phyloP scores from a whole-genome alignment of 2,329 filamentous ascomycete genomes.

The Cercospora brassicicola region DNA sequence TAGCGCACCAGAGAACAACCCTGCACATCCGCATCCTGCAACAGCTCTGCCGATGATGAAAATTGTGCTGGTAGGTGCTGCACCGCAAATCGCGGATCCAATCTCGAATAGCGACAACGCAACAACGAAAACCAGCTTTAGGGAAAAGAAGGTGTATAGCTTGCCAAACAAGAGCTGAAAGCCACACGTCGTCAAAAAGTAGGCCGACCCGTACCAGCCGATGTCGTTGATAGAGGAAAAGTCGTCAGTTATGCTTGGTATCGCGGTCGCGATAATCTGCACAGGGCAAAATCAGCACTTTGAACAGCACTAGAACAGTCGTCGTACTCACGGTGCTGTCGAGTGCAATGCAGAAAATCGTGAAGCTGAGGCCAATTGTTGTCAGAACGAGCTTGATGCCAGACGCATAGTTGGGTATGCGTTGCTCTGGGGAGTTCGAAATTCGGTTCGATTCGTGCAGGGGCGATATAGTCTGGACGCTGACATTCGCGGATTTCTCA shows the following conservation, averaged over 20 bases:
- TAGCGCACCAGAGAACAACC: slow-evolving; percentile 60
- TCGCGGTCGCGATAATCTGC: slow-evolving; percentile 48
- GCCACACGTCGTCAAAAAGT: slow-evolving; percentile 38
- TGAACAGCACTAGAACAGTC: not conserved
- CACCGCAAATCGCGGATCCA: slow-evolving; percentile 49
- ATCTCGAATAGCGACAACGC: slow-evolving; percentile 46
- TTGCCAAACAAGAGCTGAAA: slow-evolving; percentile 40
- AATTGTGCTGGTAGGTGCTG: slow-evolving; percentile 42
- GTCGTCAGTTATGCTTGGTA: slow-evolving; percentile 45
- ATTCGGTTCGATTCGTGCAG: not conserved
- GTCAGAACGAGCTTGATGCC: slow-evolving; percentile 38
- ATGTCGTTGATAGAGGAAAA: slow-evolving; percentile 41
- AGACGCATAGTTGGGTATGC: not conserved
- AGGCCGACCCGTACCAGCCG: slow-evolving; percentile 44
- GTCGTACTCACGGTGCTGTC: slow-evolving; percentile 4
- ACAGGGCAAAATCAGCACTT: not conserved
- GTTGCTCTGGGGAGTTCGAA: not conserved
- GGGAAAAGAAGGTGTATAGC: slow-evolving; percentile 27
- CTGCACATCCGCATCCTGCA: slow-evolving; percentile 62
- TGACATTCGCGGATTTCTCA: not conserved
- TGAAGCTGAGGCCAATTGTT: slow-evolving; percentile 38
- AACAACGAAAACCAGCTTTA: slow-evolving; percentile 40
- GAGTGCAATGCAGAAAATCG: slow-evolving; percentile 13
- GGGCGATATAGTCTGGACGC: not conserved
- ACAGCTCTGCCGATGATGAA: slow-evolving; percentile 56